Percentiles rank a stretch among this genome's conserved stretches.
phyloP scores from a whole-genome alignment of 208 protist genomes.

The Trichomonas tenax region DNA sequence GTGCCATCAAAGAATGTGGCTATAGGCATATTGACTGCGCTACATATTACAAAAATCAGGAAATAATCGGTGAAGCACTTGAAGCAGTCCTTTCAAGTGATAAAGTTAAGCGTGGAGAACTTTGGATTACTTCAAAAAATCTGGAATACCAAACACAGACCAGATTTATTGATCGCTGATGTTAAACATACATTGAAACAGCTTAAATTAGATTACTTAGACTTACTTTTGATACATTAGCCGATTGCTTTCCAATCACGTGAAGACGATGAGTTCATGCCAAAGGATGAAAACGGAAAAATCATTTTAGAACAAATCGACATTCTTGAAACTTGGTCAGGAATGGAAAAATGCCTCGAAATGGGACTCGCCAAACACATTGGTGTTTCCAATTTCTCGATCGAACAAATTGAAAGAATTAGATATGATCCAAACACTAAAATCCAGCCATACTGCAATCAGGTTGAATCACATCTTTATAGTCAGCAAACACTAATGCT shows the following conservation, averaged over 20 bases:
- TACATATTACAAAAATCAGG: neutral
- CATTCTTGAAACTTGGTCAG: neutral
- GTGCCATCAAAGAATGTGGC: neutral
- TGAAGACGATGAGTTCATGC: neutral
- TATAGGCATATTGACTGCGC: neutral
- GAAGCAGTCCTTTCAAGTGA: neutral
- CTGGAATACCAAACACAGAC: neutral
- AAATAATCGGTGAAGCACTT: neutral
- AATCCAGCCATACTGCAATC: neutral
- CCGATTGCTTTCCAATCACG: neutral
- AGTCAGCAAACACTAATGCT: constrained; percentile 29
- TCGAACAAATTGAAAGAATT: neutral
- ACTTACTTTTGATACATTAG: neutral
- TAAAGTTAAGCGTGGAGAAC: neutral
- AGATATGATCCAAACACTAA: neutral
- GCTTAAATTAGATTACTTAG: neutral
- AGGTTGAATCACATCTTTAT: constrained; percentile 29
- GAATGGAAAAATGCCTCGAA: neutral
- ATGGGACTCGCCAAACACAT: neutral
- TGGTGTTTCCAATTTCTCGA: neutral
- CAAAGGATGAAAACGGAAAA: neutral
- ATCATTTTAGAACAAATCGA: neutral
- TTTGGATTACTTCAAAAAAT: constrained; percentile 16
- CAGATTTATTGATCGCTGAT: neutral
- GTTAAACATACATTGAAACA: neutral